Percentiles rank a stretch among this genome's conserved stretches.
Conservation (phyloP, 768 basidiomycete species). For the Boletus coccyginus region DNA sequence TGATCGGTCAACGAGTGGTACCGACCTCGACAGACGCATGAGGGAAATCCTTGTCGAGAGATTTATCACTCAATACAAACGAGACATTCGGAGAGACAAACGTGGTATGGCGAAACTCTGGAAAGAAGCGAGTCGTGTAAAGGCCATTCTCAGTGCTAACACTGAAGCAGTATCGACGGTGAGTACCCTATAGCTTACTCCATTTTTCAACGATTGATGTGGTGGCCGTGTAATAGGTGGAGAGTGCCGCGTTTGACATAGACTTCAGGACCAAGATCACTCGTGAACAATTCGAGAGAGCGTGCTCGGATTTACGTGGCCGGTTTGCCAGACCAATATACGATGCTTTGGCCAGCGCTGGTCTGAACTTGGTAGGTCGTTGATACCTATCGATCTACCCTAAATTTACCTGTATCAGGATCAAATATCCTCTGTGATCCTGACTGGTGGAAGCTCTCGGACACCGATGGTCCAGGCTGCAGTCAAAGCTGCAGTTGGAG, state of each 20-base stretch:
- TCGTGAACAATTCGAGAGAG: constrained; percentile 74
- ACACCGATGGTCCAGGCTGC: constrained; percentile 91
- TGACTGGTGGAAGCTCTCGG: constrained; percentile 89
- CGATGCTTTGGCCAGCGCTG: constrained; percentile 67
- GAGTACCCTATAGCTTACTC: constrained; percentile 22
- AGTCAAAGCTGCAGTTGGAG: constrained; percentile 73
- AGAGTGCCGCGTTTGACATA: constrained; percentile 85
- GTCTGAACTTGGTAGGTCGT: constrained; percentile 57
- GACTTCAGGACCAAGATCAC: constrained; percentile 83
- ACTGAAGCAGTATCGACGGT: constrained; percentile 72
- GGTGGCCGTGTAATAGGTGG: constrained; percentile 50
- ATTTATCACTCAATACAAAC: constrained; percentile 71
- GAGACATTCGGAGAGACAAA: constrained; percentile 67
- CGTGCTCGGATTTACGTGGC: constrained; percentile 60
- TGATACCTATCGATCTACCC: not conserved
- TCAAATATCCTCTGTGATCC: constrained; percentile 82
- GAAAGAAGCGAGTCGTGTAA: constrained; percentile 91
- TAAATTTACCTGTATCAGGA: constrained; percentile 41
- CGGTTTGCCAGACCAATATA: constrained; percentile 69
- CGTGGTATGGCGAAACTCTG: constrained; percentile 90
- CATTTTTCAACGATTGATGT: not conserved
- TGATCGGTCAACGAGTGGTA: constrained; percentile 73
- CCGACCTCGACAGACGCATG: constrained; percentile 80
- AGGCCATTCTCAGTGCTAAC: constrained; percentile 92
- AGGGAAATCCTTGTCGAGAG: constrained; percentile 74